Percentiles rank a stretch among this genome's conserved stretches.
These are phyloP conservation scores for Seiridium unicorne DNA, from an alignment of 2,329 filamentous ascomycete genomes.

Conservation along the genomic window DNA sequence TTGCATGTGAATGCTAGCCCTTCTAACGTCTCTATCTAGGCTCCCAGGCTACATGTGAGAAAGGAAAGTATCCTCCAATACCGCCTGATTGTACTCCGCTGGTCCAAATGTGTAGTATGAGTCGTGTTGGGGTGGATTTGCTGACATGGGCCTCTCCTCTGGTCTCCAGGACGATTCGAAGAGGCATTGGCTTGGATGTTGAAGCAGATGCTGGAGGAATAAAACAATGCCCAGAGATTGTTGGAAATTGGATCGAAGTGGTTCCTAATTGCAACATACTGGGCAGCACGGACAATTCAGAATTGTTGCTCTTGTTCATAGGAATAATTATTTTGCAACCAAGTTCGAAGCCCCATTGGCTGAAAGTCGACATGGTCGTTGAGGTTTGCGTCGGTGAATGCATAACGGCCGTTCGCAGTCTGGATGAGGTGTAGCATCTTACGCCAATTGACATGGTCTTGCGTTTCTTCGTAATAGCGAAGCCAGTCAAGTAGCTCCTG, in stretches of 20 bases:
- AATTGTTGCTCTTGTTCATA: conserved; percentile 1
- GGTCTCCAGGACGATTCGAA: no score
- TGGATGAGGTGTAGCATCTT: conserved; percentile 63
- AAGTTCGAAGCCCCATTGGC: conserved; percentile 51
- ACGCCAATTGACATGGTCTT: conserved; percentile 47
- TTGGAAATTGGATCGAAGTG: no score
- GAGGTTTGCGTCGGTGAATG: conserved; percentile 59
- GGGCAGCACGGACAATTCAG: no score
- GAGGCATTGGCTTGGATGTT: no score
- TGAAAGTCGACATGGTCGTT: conserved; percentile 49
- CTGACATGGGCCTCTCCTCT: no score
- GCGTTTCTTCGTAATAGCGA: conserved; percentile 41
- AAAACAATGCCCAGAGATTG: no score
- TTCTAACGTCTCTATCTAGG: not conserved
- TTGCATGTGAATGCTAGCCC: conserved; percentile 1
- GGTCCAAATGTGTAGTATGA: no score
- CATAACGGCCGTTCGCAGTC: conserved; percentile 67
- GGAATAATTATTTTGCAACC: conserved; percentile 51
- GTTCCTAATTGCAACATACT: no score
- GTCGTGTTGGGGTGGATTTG: no score
- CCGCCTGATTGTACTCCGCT: not conserved
- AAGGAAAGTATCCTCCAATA: not conserved
- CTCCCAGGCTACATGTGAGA: not conserved
- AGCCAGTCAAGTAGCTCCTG: conserved; percentile 39
- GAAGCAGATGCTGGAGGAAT: no score